phyloP scores from a whole-genome alignment of 2,329 filamentous ascomycete species.

The Neofusicoccum kwambonambiense region DNA sequence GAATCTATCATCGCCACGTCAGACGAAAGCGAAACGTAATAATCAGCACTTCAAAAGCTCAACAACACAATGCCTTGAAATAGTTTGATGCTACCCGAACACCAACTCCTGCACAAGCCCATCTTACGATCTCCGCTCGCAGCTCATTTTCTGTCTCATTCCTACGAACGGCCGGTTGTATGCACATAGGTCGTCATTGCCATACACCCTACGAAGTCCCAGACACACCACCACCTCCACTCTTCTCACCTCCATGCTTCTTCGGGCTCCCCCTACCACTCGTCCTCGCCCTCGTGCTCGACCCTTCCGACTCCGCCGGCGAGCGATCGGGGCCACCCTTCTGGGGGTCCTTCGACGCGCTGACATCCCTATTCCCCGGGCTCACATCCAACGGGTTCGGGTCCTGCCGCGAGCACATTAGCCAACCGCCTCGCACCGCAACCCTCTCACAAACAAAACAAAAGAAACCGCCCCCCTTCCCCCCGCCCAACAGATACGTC shows the following conservation, averaged over 20 bases:
- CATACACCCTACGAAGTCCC: background rate
- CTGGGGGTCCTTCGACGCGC: constrained; percentile 45
- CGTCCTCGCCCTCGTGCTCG: constrained; percentile 32
- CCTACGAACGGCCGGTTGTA: too few relatives aligned
- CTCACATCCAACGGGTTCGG: constrained; percentile 58
- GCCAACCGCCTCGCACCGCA: background rate
- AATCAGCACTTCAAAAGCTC: too few relatives aligned
- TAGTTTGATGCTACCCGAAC: too few relatives aligned
- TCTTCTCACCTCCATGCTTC: constrained; percentile 12
- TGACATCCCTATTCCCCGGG: constrained; percentile 60
- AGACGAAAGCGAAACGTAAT: too few relatives aligned
- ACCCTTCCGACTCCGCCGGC: constrained; percentile 38
- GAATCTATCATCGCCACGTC: too few relatives aligned
- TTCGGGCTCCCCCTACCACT: constrained; percentile 34
- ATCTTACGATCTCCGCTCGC: too few relatives aligned
- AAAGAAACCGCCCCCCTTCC: background rate
- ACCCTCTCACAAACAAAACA: background rate
- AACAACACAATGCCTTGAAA: too few relatives aligned
- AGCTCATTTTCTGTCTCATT: too few relatives aligned
- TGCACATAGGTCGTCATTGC: too few relatives aligned
- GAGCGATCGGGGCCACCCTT: constrained; percentile 44
- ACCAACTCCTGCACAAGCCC: too few relatives aligned
- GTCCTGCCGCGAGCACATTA: constrained; percentile 21
- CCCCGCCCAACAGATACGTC: background rate
- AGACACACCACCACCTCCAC: background rate